These are phyloP conservation scores for Lepidopterella palustris DNA, from an alignment of 495 filamentous ascomycete species.

Conservation along the genomic window DNA sequence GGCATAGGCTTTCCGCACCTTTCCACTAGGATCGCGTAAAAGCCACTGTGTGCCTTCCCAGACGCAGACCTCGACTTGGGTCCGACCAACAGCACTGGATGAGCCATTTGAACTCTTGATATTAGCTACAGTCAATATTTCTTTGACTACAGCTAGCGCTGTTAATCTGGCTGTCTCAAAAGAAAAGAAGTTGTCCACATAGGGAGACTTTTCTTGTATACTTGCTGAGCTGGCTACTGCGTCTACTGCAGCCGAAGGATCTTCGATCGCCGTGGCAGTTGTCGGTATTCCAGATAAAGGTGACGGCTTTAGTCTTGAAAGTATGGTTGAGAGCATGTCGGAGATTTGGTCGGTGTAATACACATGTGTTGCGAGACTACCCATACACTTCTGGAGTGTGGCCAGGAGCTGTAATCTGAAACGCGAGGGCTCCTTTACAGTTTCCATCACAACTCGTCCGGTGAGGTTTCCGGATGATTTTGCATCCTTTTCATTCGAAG, in stretches of 20 bases:
- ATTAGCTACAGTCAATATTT: constrained; percentile 73
- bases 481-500: constrained; percentile 6
- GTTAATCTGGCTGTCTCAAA: constrained; percentile 65
- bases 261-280: constrained; percentile 35
- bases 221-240: constrained; percentile 41
- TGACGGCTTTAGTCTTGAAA: constrained; percentile 66
- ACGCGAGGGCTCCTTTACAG: constrained; percentile 39
- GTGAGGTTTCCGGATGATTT: constrained; percentile 11
- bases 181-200: constrained; percentile 61
- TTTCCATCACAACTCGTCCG: constrained; percentile 25
- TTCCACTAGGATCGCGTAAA: constrained; percentile 64
- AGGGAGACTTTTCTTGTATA: constrained; percentile 38
- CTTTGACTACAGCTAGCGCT: constrained; percentile 73
- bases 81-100: constrained; percentile 59
- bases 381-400: constrained; percentile 69
- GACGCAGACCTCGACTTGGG: constrained; percentile 64
- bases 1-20: constrained; percentile 74
- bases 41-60: constrained; percentile 94
- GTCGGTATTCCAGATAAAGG: constrained; percentile 38
- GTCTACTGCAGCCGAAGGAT: constrained; percentile 32
- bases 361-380: constrained; percentile 80
- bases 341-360: constrained; percentile 92
- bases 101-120: constrained; percentile 51
- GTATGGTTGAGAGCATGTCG: constrained; percentile 78
- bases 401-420: constrained; percentile 51